Percentiles rank a stretch among this genome's conserved stretches.
Evolutionary conservation across 495 filamentous ascomycete genomes (phyloP).

Genomic region (Trichoderma orchidacearum): DNA sequence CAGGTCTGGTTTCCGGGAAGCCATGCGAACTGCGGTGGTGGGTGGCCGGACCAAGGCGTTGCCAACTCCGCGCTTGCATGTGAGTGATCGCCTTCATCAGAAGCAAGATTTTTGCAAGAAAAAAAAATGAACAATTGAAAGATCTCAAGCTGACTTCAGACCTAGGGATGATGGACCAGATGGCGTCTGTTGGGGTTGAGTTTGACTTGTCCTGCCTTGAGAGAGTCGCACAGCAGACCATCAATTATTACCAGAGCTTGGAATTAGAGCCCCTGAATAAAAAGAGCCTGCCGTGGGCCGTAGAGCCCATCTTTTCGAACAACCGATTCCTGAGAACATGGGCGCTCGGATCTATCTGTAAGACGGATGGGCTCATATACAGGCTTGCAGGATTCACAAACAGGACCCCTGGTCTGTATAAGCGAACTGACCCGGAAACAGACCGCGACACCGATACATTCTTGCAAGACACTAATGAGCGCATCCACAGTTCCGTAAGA

Average conservation of each 20-base stretch:
- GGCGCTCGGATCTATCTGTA: constrained; percentile 41
- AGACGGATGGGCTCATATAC: constrained; percentile 33
- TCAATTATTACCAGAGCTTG: constrained; percentile 24
- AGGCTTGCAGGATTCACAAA: constrained; percentile 33
- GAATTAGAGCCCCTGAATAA: not conserved
- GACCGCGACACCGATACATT: constrained; percentile 24
- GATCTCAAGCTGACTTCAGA: not conserved
- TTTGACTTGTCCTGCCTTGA: constrained; percentile 39
- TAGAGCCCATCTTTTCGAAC: constrained; percentile 27
- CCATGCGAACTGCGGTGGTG: constrained; percentile 56
- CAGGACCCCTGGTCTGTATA: constrained; percentile 47
- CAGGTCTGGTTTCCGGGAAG: constrained; percentile 64
- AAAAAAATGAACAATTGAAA: constrained; percentile 6
- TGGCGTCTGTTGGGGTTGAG: constrained; percentile 45
- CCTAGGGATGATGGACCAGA: constrained; percentile 52
- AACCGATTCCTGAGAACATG: constrained; percentile 41
- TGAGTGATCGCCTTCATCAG: constrained; percentile 18
- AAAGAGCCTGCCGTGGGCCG: constrained; percentile 26
- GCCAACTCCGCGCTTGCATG: constrained; percentile 55
- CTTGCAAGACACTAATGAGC: constrained; percentile 47
- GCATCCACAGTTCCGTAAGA: constrained; percentile 48
- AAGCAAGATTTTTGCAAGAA: too few species aligned
- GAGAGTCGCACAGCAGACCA: constrained; percentile 30
- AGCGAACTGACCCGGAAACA: constrained; percentile 35
- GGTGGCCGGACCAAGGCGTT: constrained; percentile 28